Evolutionary conservation across 2,329 filamentous ascomycete species (phyloP), one percentile per base, ranked within the genome.

Genomic region (Xylariaceae sp.): DNA sequence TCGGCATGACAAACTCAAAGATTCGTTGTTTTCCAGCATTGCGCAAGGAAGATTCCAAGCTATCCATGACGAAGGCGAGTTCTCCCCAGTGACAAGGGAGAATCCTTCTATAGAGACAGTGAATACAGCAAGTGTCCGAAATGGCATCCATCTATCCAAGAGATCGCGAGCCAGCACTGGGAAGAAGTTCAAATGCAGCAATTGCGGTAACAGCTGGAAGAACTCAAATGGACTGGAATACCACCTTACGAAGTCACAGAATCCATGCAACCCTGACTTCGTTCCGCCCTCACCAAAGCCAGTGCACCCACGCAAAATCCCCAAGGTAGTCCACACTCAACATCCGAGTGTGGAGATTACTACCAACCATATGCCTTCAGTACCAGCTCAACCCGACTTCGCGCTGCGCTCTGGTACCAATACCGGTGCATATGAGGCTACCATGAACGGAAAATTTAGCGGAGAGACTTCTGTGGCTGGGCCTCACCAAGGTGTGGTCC

Each of bases 201-300:
- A 69, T 33, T 81, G 78, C 44, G 69, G 69, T 9, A 69, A 68
- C 3, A 62, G 59, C 9, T 81, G 76, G 76, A 79, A 79, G 56
- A 81, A 81, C 38, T 65, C 74, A 26, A 64, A 76, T 34, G 78
- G 78, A 0, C 62, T 81, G 13, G 76, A 78, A 38, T 81, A 81
- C 52, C 78, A 81, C 47, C 59, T 73, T 12, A 72, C 71, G 26
- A 80, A 79, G 50, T 74, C 77, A 1, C 65, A 65, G 44, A 73
- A 72, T 3, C 17, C 66, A 12, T 81, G 78, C 52, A 81, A 81
- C 49, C 70, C 76, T 2, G 55, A 57, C 41, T 73, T 64, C 36
- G 57, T 65, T 13, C 58, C 65, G 18, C 44, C 47, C 11, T 44
- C 57, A 4, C 44, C 48, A 7, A 51, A 49, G 34, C 45, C 33